Percentiles rank a stretch among this genome's conserved stretches.
Conservation (phyloP, 192 early-diverging fungal species). For the Linnemannia zychae region DNA sequence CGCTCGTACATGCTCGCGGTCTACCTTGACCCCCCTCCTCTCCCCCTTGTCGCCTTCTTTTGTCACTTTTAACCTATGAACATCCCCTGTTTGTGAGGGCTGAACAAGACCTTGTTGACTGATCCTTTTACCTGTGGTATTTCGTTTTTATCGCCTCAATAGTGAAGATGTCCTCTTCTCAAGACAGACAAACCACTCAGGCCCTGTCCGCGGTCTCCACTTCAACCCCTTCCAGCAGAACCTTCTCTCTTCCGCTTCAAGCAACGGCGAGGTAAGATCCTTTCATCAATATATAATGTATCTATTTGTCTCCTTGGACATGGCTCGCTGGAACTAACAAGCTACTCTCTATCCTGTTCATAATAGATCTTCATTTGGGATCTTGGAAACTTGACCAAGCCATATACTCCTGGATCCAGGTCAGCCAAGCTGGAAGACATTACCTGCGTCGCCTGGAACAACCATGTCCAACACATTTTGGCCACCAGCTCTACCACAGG, state of each 20-base stretch:
- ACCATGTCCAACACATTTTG: conserved; percentile 92
- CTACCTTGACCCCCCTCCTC: background rate
- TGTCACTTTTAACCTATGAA: background rate
- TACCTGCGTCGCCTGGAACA: conserved; percentile 93
- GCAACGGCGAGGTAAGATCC: conserved; percentile 87
- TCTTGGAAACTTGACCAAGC: conserved; percentile 86
- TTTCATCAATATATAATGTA: background rate
- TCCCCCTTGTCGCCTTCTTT: background rate
- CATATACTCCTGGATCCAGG: conserved; percentile 87
- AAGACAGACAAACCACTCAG: conserved; percentile 82
- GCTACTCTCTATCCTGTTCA: background rate
- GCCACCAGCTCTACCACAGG: conserved; percentile 93
- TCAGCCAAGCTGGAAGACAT: conserved; percentile 92
- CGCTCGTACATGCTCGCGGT: background rate
- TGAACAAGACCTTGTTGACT: background rate
- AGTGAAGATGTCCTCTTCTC: conserved; percentile 73
- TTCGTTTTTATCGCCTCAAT: conserved; percentile 22
- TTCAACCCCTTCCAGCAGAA: conserved; percentile 92
- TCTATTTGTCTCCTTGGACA: too few species aligned
- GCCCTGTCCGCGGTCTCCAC: conserved; percentile 91
- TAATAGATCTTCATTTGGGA: conserved; percentile 95
- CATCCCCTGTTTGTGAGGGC: background rate
- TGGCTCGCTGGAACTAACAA: too few species aligned
- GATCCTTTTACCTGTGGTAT: background rate
- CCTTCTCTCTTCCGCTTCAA: conserved; percentile 90